phyloP scores from a whole-genome alignment of 805 yeast genomes.

The Ogataea allantospora region DNA sequence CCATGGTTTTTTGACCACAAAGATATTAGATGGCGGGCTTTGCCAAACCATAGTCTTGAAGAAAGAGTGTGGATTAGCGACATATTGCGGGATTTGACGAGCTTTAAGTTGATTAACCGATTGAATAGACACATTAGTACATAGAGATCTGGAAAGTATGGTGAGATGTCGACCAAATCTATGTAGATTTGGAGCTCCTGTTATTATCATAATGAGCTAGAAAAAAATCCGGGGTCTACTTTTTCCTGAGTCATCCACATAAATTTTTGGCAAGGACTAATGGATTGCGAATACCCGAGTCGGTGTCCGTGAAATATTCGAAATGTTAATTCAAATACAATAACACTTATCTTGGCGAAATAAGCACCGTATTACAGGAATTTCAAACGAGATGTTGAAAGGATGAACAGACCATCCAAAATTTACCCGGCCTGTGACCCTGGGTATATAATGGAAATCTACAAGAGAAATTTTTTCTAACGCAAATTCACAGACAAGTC shows the following conservation, averaged over 20 bases:
- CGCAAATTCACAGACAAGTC: constrained; percentile 55
- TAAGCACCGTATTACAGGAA: no score
- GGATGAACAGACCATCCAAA: no score
- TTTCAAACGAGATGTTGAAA: no score
- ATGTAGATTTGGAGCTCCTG: not conserved
- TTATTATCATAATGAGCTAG: constrained; percentile 4
- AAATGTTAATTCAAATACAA: no score
- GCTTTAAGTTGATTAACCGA: constrained; percentile 16
- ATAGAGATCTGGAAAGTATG: not conserved
- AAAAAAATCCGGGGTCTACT: constrained; percentile 9
- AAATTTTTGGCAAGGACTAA: not conserved
- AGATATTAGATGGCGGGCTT: constrained; percentile 68
- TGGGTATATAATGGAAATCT: not conserved
- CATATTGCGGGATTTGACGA: constrained; percentile 48
- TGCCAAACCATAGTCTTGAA: constrained; percentile 68
- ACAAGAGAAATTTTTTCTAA: constrained; percentile 27
- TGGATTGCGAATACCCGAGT: not conserved
- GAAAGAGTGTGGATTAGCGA: constrained; percentile 55
- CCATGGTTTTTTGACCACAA: constrained; percentile 85
- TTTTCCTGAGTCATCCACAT: constrained; percentile 6
- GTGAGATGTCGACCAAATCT: not conserved
- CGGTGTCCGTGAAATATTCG: no score
- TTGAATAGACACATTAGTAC: constrained; percentile 2
- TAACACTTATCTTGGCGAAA: no score
- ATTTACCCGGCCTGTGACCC: constrained; percentile 7